Conservation (phyloP, 2,329 filamentous ascomycete species). For the Diplocarpon mali region DNA sequence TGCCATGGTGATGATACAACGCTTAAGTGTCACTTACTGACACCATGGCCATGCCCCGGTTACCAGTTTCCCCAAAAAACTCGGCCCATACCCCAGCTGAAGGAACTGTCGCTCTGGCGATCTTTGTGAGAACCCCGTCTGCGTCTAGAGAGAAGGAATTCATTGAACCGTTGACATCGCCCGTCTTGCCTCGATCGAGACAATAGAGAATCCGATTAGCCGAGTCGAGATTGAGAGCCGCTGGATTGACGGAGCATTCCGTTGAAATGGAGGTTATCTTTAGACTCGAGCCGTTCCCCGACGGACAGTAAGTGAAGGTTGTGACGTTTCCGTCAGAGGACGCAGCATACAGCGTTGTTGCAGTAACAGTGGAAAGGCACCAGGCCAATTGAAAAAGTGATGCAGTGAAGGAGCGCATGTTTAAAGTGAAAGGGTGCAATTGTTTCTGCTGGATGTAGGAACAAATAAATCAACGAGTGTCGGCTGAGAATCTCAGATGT, state of each 20-base stretch:
- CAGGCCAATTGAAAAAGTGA: no score
- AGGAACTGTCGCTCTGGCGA: conserved; percentile 6
- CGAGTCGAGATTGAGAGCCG: conserved; percentile 8
- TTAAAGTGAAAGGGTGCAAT: no score
- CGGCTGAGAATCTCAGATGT: no score
- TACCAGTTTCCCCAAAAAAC: conserved; percentile 5
- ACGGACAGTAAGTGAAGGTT: conserved; percentile 4
- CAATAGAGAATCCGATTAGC: conserved; percentile 11
- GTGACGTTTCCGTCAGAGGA: conserved; percentile 5
- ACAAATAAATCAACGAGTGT: no score
- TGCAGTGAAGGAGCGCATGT: no score
- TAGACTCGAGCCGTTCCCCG: conserved; percentile 5
- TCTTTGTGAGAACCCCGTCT: conserved; percentile 2
- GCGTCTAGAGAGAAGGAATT: conserved; percentile 7
- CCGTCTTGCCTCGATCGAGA: conserved; percentile 5
- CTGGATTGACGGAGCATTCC: conserved; percentile 7
- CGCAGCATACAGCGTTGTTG: conserved; percentile 1
- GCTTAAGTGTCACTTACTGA: conserved; percentile 3
- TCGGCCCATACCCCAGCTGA: conserved; percentile 2
- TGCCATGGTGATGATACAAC: neutral
- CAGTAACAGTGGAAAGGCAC: neutral
- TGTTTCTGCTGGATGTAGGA: no score
- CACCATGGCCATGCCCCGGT: conserved; percentile 8
- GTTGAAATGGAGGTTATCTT: neutral
- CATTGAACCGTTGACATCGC: conserved; percentile 8